phyloP scores from a whole-genome alignment of 805 yeast genomes.

The Candida vartiovaarae region DNA sequence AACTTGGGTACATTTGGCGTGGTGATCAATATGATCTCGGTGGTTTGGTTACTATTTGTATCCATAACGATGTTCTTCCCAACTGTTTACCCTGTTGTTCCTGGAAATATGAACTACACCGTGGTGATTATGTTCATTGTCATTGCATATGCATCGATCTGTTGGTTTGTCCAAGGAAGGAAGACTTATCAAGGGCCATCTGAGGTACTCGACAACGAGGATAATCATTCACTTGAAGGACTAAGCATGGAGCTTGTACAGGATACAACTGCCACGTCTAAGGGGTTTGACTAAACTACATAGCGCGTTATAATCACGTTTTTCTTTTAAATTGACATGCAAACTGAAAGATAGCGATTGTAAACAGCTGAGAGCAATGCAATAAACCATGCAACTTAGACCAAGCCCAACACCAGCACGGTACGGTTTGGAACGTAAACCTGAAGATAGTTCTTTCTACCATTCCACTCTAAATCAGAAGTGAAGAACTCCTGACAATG shows the following conservation, averaged over 20 bases:
- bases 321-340: no score
- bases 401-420: slow-evolving; percentile 41
- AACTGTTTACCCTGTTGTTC: slow-evolving; percentile 18
- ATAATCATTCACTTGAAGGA: neutral
- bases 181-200: slow-evolving; percentile 23
- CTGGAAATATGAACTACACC: slow-evolving; percentile 24
- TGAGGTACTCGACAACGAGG: slow-evolving; percentile 13
- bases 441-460: slow-evolving; percentile 67
- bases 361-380: no score
- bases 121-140: slow-evolving; percentile 22
- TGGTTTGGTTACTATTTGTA: slow-evolving; percentile 18
- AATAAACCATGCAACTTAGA: no score
- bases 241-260: slow-evolving; percentile 6
- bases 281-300: neutral
- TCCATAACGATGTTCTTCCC: slow-evolving; percentile 23
- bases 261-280: slow-evolving; percentile 2
- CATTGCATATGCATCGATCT: slow-evolving; percentile 17
- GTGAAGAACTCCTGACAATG: slow-evolving; percentile 54
- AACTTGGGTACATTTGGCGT: slow-evolving; percentile 20
- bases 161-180: slow-evolving; percentile 21
- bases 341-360: no score
- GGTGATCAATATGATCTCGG: slow-evolving; percentile 14
- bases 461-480: slow-evolving; percentile 73
- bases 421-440: slow-evolving; percentile 76
- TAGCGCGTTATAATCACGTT: no score